Conservation (phyloP, 1,139 yeast species). For the Wickerhamomyces sp. region DNA sequence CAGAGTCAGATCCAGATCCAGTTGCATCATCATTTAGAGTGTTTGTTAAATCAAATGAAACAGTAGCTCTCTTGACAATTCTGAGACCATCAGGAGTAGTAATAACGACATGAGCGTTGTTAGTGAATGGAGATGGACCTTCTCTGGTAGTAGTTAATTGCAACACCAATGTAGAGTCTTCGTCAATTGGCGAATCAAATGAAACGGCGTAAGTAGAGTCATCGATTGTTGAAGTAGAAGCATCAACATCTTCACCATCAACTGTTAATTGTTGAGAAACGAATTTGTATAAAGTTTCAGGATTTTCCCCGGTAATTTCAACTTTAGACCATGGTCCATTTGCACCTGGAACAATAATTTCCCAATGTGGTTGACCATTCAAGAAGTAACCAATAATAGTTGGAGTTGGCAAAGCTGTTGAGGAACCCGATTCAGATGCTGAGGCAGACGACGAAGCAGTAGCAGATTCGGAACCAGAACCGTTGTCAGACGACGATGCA, state of each 20-base stretch:
- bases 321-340: constrained; percentile 1
- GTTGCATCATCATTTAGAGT: neutral
- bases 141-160: neutral
- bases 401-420: neutral
- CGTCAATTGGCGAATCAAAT: neutral
- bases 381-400: neutral
- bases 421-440: neutral
- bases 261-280: neutral
- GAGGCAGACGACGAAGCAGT: neutral
- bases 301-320: neutral
- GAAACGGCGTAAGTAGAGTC: neutral
- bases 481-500: constrained; percentile 1
- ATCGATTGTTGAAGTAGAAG: neutral
- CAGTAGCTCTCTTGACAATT: constrained; percentile 2
- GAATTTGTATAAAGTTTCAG: neutral
- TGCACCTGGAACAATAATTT: constrained; percentile 2
- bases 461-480: neutral
- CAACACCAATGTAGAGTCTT: neutral
- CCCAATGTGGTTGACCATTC: constrained; percentile 2
- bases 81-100: neutral
- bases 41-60: constrained; percentile 1
- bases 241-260: neutral
- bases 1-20: neutral
- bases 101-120: neutral
- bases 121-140: constrained; percentile 1